A percentile compares a stretch with the other conserved stretches of the same genome.
Evolutionary conservation across 2,329 filamentous ascomycete genomes (phyloP).

Genomic region (Daldinia sp.): DNA sequence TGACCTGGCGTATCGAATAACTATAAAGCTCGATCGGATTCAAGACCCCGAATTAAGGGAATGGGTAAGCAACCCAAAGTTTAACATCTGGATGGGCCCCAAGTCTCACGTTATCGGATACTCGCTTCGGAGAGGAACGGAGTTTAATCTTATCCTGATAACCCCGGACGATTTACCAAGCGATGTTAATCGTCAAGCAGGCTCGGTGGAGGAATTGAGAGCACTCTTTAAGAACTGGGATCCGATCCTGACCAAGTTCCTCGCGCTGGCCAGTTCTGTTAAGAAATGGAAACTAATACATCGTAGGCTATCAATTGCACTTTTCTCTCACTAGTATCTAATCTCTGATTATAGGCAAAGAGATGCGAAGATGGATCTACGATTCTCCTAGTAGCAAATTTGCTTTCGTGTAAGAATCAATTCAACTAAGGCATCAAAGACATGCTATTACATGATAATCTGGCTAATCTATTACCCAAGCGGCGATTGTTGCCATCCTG

Average conservation of each 20-base stretch:
- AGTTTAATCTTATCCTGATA: conserved; percentile 75
- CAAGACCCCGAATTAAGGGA: conserved; percentile 62
- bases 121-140: conserved; percentile 66
- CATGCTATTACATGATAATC: conserved; percentile 44
- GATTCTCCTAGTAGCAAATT: conserved; percentile 57
- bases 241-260: conserved; percentile 62
- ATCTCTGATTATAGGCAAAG: conserved; percentile 53
- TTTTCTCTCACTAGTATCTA: neutral
- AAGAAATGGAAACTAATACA: conserved; percentile 78
- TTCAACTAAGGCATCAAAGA: conserved; percentile 31
- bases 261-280: conserved; percentile 66
- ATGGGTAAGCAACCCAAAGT: conserved; percentile 64
- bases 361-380: conserved; percentile 68
- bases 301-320: conserved; percentile 49
- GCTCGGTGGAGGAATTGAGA: conserved; percentile 71
- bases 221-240: conserved; percentile 73
- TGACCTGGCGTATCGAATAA: conserved; percentile 74
- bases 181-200: conserved; percentile 63
- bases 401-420: conserved; percentile 59
- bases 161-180: conserved; percentile 72
- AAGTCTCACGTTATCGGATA: conserved; percentile 72
- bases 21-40: conserved; percentile 65
- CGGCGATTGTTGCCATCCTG: conserved; percentile 73
- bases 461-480: conserved; percentile 40
- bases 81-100: conserved; percentile 74